Evolutionary conservation across 257 asterid genomes (phyloP), one percentile per base, ranked within the genome.

Genomic region (Rhazya stricta): DNA sequence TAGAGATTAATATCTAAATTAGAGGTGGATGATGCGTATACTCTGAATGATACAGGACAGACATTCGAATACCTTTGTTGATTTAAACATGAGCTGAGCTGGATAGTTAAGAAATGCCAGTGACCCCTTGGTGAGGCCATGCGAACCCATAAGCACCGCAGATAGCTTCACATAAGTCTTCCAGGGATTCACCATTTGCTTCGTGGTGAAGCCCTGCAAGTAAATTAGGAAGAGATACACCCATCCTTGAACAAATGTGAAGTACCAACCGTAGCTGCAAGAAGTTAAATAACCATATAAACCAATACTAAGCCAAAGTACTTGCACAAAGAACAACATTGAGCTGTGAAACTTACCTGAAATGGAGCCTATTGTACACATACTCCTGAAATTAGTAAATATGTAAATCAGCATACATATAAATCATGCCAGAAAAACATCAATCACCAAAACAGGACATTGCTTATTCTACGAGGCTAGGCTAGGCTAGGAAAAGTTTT

Each of bases 131-230:
- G 98, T 94, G 25, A 94, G 96, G 19, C 98, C 98, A 25, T 89
- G 87, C 5, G 98, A 94, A 30, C 97, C 97, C 97, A 91, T 91
- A 56, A 94, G 97, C 42, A 90, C 98, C 0, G 88, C 96, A 9
- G 98, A 91, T 65, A 94, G 90, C 80, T 90, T 94, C 56, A 94
- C 89, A 56, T 94, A 94, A 78, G 91, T 89, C 81, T 84, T 91
- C 98, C 97, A 94, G 0, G 97, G 94, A 79, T 94, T 94, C 84
- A 94, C 96, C 97, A 91, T 94, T 85, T 90, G 96, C 83, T 89
- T 90, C 12, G 93, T 42, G 74, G 97, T 88, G 84, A 94, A 94
- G 62, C 98, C 97, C 79, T 91, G 96, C 72, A 91, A 73, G 66
- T 90, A 89, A 30, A 94, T 91, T 57, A 94, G 84, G 18, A 82